Base-by-base conservation (phyloP, 345 rosid genomes). In the Eutrema yunnanense region DNA sequence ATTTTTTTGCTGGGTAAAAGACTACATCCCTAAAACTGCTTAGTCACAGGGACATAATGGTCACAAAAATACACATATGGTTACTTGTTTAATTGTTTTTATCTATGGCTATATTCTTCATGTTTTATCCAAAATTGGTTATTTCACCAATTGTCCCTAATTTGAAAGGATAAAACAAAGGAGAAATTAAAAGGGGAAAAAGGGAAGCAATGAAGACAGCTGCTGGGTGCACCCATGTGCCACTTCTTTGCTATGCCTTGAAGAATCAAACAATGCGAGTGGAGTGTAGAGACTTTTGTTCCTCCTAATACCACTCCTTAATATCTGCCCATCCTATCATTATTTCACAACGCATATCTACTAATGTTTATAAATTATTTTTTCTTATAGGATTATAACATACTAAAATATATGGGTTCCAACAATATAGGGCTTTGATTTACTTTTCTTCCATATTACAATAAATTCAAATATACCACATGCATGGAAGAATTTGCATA, bases 301-400 rank as follows among this genome's bases (percentile, higher is more conserved):
- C 78, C 73, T 41, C 78, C 73, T 41, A 73, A 65, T 73, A 55
- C 71, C 65, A 65, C 77, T 73, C 71, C 77, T 73, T 65, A 56
- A 73, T 47, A 19, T 55, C 16, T 73, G 77, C 77, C 33, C 49
- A 53, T 64, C 76, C 8, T 54, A 54, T 63, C 49, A 73, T 62
- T 52, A 72, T 64, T 72, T 63, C 70, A 73, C 70, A 73, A 64
- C 65, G 8, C 64, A 54, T 46, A n/a, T 36, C 8, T 34, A 43
- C 33, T 27, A n/a, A 22, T 63, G n/a, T 27, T 22, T 63, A 22
- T 40, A 13, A 4, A 26, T 8, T 29, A 6, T 14, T n/a, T 7
- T 16, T n/a, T 22, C 5, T 29, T 3, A 5, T 9, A 22, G 9
- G 29, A 13, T 57, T 16, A 2, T 56, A 56, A 10, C 62, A 5